Percentiles rank a stretch among this genome's conserved stretches.
Evolutionary conservation across 805 yeast genomes (phyloP).

Genomic region (Starmerella cellae): DNA sequence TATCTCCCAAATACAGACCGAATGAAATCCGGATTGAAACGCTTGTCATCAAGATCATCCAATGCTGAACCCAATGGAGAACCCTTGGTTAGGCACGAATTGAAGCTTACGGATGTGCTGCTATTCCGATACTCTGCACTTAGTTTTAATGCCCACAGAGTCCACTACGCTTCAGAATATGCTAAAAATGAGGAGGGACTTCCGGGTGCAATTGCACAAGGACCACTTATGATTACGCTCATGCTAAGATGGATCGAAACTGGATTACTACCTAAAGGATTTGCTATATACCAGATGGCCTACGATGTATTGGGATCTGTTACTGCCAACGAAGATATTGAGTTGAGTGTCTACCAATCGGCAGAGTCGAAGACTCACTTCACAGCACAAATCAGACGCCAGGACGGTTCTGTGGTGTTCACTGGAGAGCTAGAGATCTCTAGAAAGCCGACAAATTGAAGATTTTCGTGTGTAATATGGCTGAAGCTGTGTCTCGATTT

Average conservation of each 20-base stretch:
- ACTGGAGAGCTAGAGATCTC: neutral
- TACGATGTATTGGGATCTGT: conserved; percentile 43
- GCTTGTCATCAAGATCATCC: neutral
- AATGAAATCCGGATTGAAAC: neutral
- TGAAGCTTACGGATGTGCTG: conserved; percentile 28
- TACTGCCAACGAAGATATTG: conserved; percentile 11
- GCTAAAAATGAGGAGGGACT: conserved; percentile 44
- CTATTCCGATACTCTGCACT: conserved; percentile 57
- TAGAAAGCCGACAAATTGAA: conserved; percentile 14
- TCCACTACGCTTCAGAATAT: conserved; percentile 58
- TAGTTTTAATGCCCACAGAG: conserved; percentile 70
- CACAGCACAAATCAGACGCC: neutral
- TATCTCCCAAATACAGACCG: conserved; percentile 34
- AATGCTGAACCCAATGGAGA: neutral
- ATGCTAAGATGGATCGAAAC: conserved; percentile 39
- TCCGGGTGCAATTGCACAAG: conserved; percentile 56
- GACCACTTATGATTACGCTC: conserved; percentile 61
- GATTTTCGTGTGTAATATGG: conserved; percentile 4
- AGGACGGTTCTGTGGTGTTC: conserved; percentile 1
- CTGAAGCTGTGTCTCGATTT: conserved; percentile 28
- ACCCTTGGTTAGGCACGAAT: neutral
- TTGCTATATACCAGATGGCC: conserved; percentile 24
- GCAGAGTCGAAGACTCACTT: neutral
- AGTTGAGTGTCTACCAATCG: neutral
- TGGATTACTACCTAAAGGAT: conserved; percentile 5